phyloP scores from a whole-genome alignment of 768 basidiomycete species.

The Calocybe indica region DNA sequence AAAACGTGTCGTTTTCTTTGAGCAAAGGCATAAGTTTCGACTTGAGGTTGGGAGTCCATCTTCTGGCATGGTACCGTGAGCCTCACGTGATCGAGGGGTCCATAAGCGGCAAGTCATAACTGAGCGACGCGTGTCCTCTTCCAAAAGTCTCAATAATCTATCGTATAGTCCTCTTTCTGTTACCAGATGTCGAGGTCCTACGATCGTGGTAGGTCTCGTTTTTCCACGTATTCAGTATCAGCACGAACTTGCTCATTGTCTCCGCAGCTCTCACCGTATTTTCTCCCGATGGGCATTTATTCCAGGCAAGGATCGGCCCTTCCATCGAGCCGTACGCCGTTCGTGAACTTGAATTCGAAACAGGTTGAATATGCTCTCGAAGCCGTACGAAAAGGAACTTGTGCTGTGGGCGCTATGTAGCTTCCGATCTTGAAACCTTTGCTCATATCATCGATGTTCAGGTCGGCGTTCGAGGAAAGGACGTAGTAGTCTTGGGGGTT shows the following conservation, averaged over 20 bases:
- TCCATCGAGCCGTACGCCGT: constrained; percentile 6
- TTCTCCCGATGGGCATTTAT: constrained; percentile 97
- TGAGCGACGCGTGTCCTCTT: constrained; percentile 44
- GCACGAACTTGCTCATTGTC: background rate
- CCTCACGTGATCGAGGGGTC: background rate
- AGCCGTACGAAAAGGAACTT: constrained; percentile 95
- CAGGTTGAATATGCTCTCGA: constrained; percentile 99
- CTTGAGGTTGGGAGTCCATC: background rate
- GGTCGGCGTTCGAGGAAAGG: constrained; percentile 94
- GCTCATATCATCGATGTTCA: constrained; percentile 20
- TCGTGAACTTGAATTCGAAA: constrained; percentile 9
- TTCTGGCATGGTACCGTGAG: background rate
- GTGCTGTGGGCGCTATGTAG: constrained; percentile 60
- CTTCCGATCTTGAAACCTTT: constrained; percentile 4
- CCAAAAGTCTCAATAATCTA: constrained; percentile 10
- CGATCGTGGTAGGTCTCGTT: constrained; percentile 72
- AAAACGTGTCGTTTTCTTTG: constrained; percentile 49
- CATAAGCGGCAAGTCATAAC: constrained; percentile 19
- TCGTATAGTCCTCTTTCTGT: constrained; percentile 12
- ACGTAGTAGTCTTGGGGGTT: constrained; percentile 93
- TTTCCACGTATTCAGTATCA: background rate
- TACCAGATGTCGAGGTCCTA: constrained; percentile 83
- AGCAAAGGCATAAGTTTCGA: constrained; percentile 8
- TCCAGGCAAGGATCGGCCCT: constrained; percentile 59
- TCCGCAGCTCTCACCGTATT: constrained; percentile 87